Conservation (phyloP, 345 rosid genomes). For the Excoecaria cochinchinensis region DNA sequence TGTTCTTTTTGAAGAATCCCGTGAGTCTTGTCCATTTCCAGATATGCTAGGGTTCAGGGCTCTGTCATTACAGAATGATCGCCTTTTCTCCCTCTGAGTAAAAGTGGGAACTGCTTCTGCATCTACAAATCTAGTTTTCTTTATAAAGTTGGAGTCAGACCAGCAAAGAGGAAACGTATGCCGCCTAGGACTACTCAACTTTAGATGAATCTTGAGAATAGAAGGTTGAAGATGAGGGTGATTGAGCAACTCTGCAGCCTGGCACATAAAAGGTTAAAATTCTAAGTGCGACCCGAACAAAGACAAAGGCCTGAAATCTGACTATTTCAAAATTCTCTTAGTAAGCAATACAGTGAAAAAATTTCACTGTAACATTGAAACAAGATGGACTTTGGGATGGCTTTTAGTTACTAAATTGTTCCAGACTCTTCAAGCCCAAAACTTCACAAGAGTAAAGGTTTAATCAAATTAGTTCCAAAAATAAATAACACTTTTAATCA, state of each 20-base stretch:
- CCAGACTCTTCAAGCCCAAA: not conserved
- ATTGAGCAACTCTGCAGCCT: conserved; percentile 88
- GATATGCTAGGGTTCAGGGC: conserved; percentile 23
- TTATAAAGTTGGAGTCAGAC: conserved; percentile 41
- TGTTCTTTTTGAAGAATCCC: conserved; percentile 12
- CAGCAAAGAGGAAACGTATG: conserved; percentile 48
- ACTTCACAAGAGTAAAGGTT: not conserved
- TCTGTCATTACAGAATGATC: conserved; percentile 25
- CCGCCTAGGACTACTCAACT: conserved; percentile 66
- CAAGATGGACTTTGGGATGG: not conserved
- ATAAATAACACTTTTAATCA: not conserved
- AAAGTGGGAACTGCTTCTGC: conserved; percentile 32
- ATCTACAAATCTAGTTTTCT: conserved; percentile 42
- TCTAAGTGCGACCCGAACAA: not conserved
- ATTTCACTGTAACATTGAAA: not conserved
- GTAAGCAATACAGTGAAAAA: not conserved
- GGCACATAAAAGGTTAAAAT: conserved; percentile 16
- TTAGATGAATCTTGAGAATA: conserved; percentile 60
- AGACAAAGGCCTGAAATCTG: not conserved
- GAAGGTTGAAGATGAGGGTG: conserved; percentile 73
- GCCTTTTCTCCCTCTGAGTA: conserved; percentile 33
- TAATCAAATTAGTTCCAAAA: not conserved
- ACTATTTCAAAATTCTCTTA: not conserved
- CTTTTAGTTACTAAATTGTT: not conserved
- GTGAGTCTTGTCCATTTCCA: conserved; percentile 18